Evolutionary conservation across 768 basidiomycete genomes (phyloP), one percentile per base, ranked within the genome.

Genomic region (Termitomyces sp.): DNA sequence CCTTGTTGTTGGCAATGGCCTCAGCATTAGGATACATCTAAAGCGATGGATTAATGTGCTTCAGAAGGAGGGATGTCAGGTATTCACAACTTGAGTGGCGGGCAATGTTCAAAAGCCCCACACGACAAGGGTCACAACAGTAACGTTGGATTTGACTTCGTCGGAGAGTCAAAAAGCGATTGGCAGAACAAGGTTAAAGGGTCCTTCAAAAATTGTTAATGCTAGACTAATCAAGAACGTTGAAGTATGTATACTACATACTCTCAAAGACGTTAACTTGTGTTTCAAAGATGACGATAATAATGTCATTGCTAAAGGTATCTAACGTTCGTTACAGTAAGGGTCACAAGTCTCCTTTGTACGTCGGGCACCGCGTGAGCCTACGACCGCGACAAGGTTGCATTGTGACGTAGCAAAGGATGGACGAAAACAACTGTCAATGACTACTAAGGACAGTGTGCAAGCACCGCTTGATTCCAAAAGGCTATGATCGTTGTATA

Each of bases 141-240:
- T 60, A 55, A 58, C 48, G 50, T 61, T 57, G 53, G 61, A 46
- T 58, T 59, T 63, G 68, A 56, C 56, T 55, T 56, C 36, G 79
- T 80, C 79, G 79, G 80, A 80, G 79, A 80, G 79, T 80, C 77
- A 81, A 81, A 72, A 74, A 53, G 38, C 56, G 35, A 28, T 30
- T 8, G 33, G 42, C 18, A 45, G 58, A 36, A 49, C 22, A 30
- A 6, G 22, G 14, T 40, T 48, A 20, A 38, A 38, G 46, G 28
- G 18, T 7, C 30, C 47, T 5, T n/a, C 42, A 36, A 40, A 6
- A 24, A 26, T 28, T 16, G 26, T 28, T n/a, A 10, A 40, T 16
- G 12, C 26, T n/a, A 8, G 3, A 28, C 20, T 30, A 30, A 40
- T 52, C 26, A 28, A 38, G 36, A 26, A 26, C 18, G 3, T 6